Percentiles rank a stretch among this genome's conserved stretches.
These are phyloP conservation scores for Nemania bipapillata DNA, from an alignment of 2,329 filamentous ascomycete species.

Conservation along the genomic window DNA sequence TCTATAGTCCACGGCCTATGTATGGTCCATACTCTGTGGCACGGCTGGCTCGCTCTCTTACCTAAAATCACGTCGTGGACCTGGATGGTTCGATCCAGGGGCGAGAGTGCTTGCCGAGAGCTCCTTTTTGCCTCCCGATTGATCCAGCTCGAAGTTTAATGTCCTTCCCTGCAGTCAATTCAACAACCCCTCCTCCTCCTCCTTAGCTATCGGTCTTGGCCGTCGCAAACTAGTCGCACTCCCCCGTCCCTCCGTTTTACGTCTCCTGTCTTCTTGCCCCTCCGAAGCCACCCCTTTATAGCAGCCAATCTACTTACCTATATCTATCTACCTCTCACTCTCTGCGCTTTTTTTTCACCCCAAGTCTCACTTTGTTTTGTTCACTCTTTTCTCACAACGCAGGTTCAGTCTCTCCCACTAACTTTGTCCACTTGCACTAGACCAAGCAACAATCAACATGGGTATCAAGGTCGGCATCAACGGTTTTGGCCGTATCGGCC, in stretches of 20 bases:
- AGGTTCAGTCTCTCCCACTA: constrained; percentile 13
- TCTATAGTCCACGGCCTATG: no score
- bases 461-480: constrained; percentile 91
- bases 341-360: neutral
- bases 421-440: constrained; percentile 27
- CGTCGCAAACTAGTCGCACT: constrained; percentile 7
- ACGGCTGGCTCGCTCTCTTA: no score
- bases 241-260: neutral
- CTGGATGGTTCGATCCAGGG: constrained; percentile 16
- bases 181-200: constrained; percentile 19
- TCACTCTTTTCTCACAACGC: neutral
- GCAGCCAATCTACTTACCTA: neutral
- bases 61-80: constrained; percentile 1
- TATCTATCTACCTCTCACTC: neutral
- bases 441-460: constrained; percentile 54
- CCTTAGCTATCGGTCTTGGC: constrained; percentile 17
- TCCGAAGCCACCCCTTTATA: constrained; percentile 1
- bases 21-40: no score
- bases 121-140: constrained; percentile 14
- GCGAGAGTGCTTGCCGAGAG: constrained; percentile 1
- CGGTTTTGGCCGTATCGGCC: constrained; percentile 99
- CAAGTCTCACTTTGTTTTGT: neutral
- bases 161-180: neutral
- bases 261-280: constrained; percentile 5
- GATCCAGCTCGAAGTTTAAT: constrained; percentile 21